phyloP scores from a whole-genome alignment of 2,329 filamentous ascomycete species.

The Sclerotinia spermophila region DNA sequence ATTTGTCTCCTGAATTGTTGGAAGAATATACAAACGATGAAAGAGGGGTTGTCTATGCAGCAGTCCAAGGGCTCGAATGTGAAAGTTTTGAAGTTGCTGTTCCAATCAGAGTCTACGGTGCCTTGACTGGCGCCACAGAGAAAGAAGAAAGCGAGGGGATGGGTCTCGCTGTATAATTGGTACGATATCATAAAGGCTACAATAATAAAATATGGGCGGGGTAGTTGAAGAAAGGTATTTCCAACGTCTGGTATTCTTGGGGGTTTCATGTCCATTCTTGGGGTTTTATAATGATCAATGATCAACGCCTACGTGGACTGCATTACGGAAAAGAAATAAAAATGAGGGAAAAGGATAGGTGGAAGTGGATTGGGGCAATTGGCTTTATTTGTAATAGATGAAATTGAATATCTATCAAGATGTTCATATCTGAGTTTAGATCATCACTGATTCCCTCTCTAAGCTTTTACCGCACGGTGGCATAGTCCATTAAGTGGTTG shows the following conservation, averaged over 20 bases:
- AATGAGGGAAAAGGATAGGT: not conserved
- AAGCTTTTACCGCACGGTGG: too few relatives aligned
- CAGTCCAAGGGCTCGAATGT: slow-evolving; percentile 72
- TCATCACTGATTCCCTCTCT: not conserved
- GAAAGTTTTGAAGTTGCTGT: slow-evolving; percentile 91
- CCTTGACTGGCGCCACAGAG: slow-evolving; percentile 33
- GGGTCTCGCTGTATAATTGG: slow-evolving; percentile 10
- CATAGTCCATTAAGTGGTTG: not conserved
- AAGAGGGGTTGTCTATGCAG: slow-evolving; percentile 71
- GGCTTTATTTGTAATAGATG: not conserved
- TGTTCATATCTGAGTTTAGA: not conserved
- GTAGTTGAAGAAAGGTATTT: not conserved
- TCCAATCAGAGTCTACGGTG: slow-evolving; percentile 75
- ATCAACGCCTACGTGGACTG: not conserved
- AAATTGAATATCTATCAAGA: slow-evolving; percentile 3
- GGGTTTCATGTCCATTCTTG: not conserved
- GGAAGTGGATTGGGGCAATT: not conserved
- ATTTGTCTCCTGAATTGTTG: slow-evolving; percentile 49
- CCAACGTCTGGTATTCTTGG: not conserved
- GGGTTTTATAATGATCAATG: not conserved
- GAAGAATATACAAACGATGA: slow-evolving; percentile 79
- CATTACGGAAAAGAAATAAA: not conserved
- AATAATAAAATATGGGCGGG: slow-evolving; percentile 7
- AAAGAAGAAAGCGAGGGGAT: slow-evolving; percentile 4
- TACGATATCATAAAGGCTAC: not conserved